Evolutionary conservation across 148 eudicot genomes (phyloP), one percentile per base, ranked within the genome.

Genomic region (Suaeda aralocaspica): DNA sequence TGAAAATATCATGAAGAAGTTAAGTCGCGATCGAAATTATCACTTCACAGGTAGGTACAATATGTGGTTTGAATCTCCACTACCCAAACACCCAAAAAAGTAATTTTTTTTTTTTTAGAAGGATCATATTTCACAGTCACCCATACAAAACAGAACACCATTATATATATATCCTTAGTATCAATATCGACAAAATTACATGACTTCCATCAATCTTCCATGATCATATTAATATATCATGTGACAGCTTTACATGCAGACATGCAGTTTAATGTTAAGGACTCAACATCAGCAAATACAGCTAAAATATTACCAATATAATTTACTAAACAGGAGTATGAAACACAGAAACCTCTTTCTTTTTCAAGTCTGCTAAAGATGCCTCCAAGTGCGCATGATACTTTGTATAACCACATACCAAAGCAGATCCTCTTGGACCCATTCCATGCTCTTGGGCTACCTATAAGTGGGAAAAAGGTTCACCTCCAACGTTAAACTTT

Each of bases 351-450:
- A 93, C 98, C 97, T 94, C 96, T 84, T 94, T 94, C 73, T 84
- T 87, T 79, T 94, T 94, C 67, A 91, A 69, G 56, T 85, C 77
- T 59, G 98, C 98, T 72, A 94, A 78, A 58, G 87, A 77, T 60
- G 86, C 75, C 81, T 94, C 98, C 63, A 94, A 77, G 56, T 79
- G 83, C 73, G 85, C 71, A 70, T 94, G 98, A 77, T 86, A 89
- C 80, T 82, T 89, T 16, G 98, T 94, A 75, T 94, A 94, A 6
- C 98, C 98, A 83, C 96, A 91, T 68, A 91, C 89, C 77, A 94
- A 75, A 25, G 97, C 97, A 71, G 98, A 94, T 74, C 98, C 98
- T 80, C 89, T 87, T 14, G 98, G 98, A 29, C 98, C 98, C 98
- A 94, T 94, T 39, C 98, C 98, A 65, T 91, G 89, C 66, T 86